These are phyloP conservation scores for Lodderomyces parapsilosis DNA, from an alignment of 1,139 yeast species.

Conservation along the genomic window DNA sequence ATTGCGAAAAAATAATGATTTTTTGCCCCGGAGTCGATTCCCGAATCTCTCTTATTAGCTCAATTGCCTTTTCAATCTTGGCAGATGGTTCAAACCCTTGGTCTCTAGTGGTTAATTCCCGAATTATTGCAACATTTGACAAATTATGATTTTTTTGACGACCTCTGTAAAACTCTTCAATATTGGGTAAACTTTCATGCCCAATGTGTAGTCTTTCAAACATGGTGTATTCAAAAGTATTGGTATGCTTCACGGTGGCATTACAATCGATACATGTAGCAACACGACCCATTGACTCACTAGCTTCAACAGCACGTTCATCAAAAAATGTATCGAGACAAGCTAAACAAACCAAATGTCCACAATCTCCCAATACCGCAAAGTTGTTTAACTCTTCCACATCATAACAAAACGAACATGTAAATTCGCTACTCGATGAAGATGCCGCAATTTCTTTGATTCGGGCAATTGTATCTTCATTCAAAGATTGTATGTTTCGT, in stretches of 20 bases:
- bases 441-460: neutral
- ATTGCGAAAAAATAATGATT: constrained; percentile 79
- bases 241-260: constrained; percentile 35
- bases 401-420: constrained; percentile 72
- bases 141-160: constrained; percentile 9
- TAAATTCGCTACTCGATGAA: constrained; percentile 20
- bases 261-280: constrained; percentile 57
- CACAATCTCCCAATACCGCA: constrained; percentile 57
- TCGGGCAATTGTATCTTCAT: neutral
- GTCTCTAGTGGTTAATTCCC: constrained; percentile 27
- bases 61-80: constrained; percentile 52
- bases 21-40: constrained; percentile 53
- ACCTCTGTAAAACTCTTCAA: constrained; percentile 12
- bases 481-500: constrained; percentile 8
- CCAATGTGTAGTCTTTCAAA: constrained; percentile 48
- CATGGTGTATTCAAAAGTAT: constrained; percentile 49
- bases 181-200: constrained; percentile 8
- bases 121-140: constrained; percentile 20
- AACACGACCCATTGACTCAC: constrained; percentile 23
- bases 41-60: constrained; percentile 43
- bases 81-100: constrained; percentile 49
- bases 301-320: constrained; percentile 30
- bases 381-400: constrained; percentile 41
- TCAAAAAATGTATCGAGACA: constrained; percentile 58
- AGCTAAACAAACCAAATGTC: constrained; percentile 64